Evolutionary conservation across 345 rosid species (phyloP).

Genomic region (Dipteronia sinensis): DNA sequence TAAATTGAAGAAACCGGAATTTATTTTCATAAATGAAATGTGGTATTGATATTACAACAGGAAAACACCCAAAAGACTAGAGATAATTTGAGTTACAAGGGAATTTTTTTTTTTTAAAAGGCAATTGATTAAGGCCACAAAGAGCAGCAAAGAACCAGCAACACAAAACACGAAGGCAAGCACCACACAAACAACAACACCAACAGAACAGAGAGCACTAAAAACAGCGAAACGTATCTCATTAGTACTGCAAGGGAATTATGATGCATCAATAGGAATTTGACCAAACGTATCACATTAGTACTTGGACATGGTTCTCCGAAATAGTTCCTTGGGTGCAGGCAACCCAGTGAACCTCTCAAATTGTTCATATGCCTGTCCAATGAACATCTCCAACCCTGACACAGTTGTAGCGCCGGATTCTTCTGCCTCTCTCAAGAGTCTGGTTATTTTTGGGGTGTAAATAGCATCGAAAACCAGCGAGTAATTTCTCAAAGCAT

Average conservation of each 20-base stretch:
- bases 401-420: constrained; percentile 71
- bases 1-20: background rate
- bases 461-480: constrained; percentile 88
- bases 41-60: background rate
- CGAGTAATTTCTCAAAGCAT: constrained; percentile 66
- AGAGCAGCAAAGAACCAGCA: no score
- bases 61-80: background rate
- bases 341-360: constrained; percentile 83
- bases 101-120: no score
- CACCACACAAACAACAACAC: no score
- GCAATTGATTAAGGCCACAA: no score
- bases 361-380: constrained; percentile 88
- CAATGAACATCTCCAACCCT: constrained; percentile 87
- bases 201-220: no score
- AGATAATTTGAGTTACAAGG: background rate
- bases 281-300: constrained; percentile 28
- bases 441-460: constrained; percentile 81
- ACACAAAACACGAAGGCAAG: no score
- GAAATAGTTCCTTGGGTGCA: constrained; percentile 79
- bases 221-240: no score
- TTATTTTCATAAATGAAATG: background rate
- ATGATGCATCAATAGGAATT: background rate
- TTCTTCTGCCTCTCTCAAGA: constrained; percentile 83
- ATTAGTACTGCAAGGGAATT: no score
- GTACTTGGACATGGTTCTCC: constrained; percentile 63